Conservation (phyloP, 148 eudicot genomes). For the Vaccinium vitisidaea region DNA sequence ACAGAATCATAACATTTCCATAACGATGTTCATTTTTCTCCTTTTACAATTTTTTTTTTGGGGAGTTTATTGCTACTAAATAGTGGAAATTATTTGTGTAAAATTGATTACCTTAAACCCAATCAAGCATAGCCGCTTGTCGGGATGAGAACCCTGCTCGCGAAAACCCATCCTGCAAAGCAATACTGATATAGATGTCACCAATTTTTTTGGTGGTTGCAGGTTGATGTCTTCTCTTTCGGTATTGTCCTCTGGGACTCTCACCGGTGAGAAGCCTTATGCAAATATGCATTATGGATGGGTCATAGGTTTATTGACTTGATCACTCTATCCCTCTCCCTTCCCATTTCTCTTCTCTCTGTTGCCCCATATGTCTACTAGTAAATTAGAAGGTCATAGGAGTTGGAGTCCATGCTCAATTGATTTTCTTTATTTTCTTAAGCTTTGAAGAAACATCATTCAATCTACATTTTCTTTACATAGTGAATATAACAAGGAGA, state of each 20-base stretch:
- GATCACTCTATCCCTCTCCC: background rate
- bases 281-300: slow-evolving; percentile 50
- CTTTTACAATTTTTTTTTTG: too few relatives aligned
- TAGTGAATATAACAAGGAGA: background rate
- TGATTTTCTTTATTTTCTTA: background rate
- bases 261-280: slow-evolving; percentile 53
- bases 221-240: slow-evolving; percentile 57
- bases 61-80: too few relatives aligned
- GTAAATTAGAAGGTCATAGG: background rate
- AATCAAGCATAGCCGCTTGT: too few relatives aligned
- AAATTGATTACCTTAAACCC: too few relatives aligned
- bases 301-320: slow-evolving; percentile 30
- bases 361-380: background rate
- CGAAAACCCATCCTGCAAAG: too few relatives aligned
- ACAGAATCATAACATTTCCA: too few relatives aligned
- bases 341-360: background rate
- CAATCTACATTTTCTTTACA: background rate
- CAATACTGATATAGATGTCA: background rate
- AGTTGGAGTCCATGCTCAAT: slow-evolving; percentile 2
- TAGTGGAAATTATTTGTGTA: too few relatives aligned
- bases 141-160: too few relatives aligned
- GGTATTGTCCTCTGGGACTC: slow-evolving; percentile 52
- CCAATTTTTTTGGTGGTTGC: slow-evolving; percentile 6
- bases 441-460: background rate
- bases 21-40: too few relatives aligned